Conservation (phyloP, 176 grass and related monocot genomes). For the Triticum turgidum region DNA sequence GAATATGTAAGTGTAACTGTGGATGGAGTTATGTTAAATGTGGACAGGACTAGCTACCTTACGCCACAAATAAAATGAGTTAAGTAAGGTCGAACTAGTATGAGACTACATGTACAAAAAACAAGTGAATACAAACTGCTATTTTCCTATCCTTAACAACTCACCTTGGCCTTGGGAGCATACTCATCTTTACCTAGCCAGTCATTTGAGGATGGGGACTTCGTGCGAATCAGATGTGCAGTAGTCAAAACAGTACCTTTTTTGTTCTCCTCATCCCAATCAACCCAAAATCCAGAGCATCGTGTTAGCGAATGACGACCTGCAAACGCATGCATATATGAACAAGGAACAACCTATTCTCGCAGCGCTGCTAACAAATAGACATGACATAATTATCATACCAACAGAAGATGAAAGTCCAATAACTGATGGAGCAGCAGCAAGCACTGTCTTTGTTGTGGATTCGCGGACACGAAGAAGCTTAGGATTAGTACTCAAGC, state of each 20-base stretch:
- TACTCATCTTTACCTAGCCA: neutral
- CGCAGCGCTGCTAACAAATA: neutral
- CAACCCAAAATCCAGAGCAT: constrained; percentile 13
- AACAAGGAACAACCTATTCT: neutral
- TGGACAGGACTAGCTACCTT: neutral
- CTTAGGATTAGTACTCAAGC: neutral
- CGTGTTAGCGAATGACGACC: neutral
- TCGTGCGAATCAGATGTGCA: neutral
- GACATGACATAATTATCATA: neutral
- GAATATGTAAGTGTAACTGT: neutral
- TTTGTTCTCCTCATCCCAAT: neutral
- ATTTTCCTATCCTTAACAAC: neutral
- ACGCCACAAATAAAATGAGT: neutral
- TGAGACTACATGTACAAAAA: neutral
- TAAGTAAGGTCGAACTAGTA: neutral
- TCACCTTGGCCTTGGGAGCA: neutral
- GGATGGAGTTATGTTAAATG: neutral
- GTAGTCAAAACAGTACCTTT: neutral
- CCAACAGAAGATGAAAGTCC: neutral
- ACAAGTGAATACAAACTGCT: neutral
- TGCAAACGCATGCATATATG: neutral
- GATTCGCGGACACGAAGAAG: neutral
- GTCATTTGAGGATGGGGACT: neutral
- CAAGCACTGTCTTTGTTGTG: neutral
- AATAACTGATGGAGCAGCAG: neutral